Evolutionary conservation across 768 basidiomycete species (phyloP).

Genomic region (Fomitopsis pulvina): DNA sequence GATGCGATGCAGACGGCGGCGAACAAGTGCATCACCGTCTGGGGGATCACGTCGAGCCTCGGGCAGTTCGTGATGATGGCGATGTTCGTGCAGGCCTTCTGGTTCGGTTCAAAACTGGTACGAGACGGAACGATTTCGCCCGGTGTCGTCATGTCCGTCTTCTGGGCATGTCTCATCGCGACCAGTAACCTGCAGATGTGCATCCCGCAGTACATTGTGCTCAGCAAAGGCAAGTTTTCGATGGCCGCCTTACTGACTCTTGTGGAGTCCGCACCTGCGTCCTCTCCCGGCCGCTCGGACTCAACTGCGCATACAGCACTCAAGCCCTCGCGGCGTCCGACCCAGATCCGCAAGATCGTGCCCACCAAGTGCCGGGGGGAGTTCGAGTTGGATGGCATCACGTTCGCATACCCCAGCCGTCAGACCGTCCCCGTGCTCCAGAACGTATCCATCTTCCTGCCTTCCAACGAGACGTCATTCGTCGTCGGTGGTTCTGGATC

Average conservation of each 20-base stretch:
- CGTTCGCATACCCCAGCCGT: constrained; percentile 71
- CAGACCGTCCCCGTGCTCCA: constrained; percentile 52
- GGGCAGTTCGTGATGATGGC: constrained; percentile 80
- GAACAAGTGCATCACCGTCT: constrained; percentile 53
- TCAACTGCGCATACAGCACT: constrained; percentile 8
- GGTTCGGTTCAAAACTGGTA: constrained; percentile 92
- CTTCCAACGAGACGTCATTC: constrained; percentile 68
- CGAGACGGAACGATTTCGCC: constrained; percentile 58
- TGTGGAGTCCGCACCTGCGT: constrained; percentile 30
- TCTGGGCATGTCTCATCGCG: constrained; percentile 94
- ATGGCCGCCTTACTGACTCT: constrained; percentile 64
- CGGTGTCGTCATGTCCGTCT: constrained; percentile 91
- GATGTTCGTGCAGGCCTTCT: constrained; percentile 97
- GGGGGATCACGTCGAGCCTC: constrained; percentile 64
- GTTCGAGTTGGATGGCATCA: constrained; percentile 50
- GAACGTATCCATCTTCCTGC: constrained; percentile 60
- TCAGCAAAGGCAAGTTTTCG: constrained; percentile 80
- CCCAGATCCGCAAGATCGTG: constrained; percentile 51
- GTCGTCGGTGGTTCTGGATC: constrained; percentile 76
- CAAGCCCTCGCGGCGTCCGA: constrained; percentile 13
- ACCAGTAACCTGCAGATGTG: constrained; percentile 83
- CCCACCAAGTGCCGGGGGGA: constrained; percentile 67
- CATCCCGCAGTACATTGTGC: constrained; percentile 70
- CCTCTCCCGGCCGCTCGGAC: constrained; percentile 6
- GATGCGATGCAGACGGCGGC: constrained; percentile 40